Conservation (phyloP, 1,284 basidiomycete species). For the Papiliotrema fonsecae region DNA sequence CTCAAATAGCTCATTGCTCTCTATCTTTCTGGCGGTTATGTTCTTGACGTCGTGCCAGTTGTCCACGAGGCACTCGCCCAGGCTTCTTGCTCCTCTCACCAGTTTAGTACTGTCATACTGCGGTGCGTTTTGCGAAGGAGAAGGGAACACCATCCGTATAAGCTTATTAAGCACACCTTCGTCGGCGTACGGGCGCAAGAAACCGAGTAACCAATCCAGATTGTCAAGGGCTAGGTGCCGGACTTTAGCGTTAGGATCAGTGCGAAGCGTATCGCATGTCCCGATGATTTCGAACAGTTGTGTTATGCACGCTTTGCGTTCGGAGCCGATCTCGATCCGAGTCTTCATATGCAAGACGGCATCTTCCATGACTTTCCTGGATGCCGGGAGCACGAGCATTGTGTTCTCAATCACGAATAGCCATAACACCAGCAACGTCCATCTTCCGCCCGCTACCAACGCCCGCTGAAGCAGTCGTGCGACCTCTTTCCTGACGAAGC, state of each 20-base stretch:
- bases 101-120: no score
- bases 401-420: conserved; percentile 8
- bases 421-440: conserved; percentile 16
- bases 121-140: no score
- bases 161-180: no score
- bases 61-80: neutral
- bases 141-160: no score
- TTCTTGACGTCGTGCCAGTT: neutral
- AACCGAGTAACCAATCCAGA: no score
- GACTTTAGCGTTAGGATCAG: conserved; percentile 12
- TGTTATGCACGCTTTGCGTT: neutral
- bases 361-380: neutral
- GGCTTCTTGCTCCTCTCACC: neutral
- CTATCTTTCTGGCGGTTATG: neutral
- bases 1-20: conserved; percentile 28
- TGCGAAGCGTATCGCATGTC: neutral
- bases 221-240: neutral
- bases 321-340: neutral
- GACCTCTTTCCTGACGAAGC: conserved; percentile 29
- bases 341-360: neutral
- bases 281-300: conserved; percentile 1
- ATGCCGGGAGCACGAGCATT: neutral
- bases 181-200: no score
- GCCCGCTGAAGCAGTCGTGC: conserved; percentile 15
- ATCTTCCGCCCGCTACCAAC: conserved; percentile 14